phyloP scores from a whole-genome alignment of 495 filamentous ascomycete genomes.

The Talaromyces nanjingensis region DNA sequence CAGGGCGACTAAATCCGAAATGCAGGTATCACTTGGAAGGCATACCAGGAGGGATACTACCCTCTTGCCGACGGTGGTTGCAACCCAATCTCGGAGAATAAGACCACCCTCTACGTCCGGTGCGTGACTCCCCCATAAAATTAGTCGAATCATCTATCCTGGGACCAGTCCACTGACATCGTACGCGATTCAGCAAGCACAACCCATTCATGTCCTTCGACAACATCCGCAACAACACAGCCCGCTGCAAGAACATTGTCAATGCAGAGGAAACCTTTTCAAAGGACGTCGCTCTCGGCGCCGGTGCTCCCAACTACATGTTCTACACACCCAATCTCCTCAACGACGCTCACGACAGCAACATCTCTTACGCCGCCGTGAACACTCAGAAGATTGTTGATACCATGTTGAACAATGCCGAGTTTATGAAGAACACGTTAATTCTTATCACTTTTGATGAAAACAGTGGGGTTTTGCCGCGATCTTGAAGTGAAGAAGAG shows the following conservation, averaged over 20 bases:
- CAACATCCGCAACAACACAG: constrained; percentile 13
- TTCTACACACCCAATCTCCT: constrained; percentile 8
- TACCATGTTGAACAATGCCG: constrained; percentile 25
- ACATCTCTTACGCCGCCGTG: constrained; percentile 9
- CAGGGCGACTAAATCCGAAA: no score
- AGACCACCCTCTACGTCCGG: constrained; percentile 11
- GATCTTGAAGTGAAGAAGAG: no score
- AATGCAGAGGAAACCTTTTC: constrained; percentile 12
- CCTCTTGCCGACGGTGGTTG: constrained; percentile 10
- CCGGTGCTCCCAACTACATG: constrained; percentile 11
- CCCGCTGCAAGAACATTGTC: constrained; percentile 14
- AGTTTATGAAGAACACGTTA: constrained; percentile 36
- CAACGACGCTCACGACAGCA: constrained; percentile 14
- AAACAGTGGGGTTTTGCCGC: constrained; percentile 9
- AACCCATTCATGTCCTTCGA: constrained; percentile 16
- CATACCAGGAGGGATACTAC: constrained; percentile 12
- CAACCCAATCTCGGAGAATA: constrained; percentile 10
- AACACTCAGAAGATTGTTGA: constrained; percentile 18
- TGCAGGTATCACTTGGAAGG: constrained; percentile 12
- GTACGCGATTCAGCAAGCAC: constrained; percentile 6
- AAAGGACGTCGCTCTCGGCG: constrained; percentile 11
- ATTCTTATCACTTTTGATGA: constrained; percentile 39
- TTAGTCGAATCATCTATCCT: no score
- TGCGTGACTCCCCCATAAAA: background rate
- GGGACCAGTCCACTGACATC: no score